Base-by-base conservation (phyloP, 768 basidiomycete species). In the Pleurotus cornucopiae region DNA sequence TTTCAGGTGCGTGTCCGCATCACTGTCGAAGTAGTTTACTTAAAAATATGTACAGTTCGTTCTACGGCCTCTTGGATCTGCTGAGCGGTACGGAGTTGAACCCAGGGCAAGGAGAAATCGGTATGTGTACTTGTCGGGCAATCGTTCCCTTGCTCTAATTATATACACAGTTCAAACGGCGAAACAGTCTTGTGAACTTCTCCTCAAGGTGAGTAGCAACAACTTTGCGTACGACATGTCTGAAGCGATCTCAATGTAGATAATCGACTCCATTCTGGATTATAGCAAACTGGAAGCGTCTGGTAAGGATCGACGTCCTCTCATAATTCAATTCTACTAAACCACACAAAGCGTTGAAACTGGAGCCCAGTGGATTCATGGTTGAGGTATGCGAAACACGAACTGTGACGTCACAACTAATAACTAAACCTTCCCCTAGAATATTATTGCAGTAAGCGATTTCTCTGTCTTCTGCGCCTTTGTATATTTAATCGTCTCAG, bases 251-350 rank as follows among this genome's bases (percentile, higher is more conserved):
- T 20, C 38, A 43, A 23, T 34, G 48, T 54, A 88, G 85, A 89
- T 89, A 65, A 89, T 90, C 61, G 86, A 89, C 66, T 86, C 85
- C 1, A 87, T 90, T 48, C 68, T 90, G 60, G 88, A 90, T 63
- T 89, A 89, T 68, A 88, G 86, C 69, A 90, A 90, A 65, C 71
- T 89, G 1, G 88, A 90, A 65, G 88, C 87, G 16, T 88, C 85
- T 47, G 85, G 85, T 82, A 62, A 48, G 65, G 57, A 23, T 21
- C 11, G 58, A 5, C 16, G 39, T 5, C 30, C 14, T 49, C 18
- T 3, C 5, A 49, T 30, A 14, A 16, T 30, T 54, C 51, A 12
- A 49, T 62, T 47, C 54, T 4, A 34, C 30, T 34, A 63, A 34
- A 65, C 21, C 1, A 37, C 21, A 38, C 46, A 2, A 59, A 86